Evolutionary conservation across 2,329 filamentous ascomycete species (phyloP).

Genomic region (Aureobasidium subglaciale): DNA sequence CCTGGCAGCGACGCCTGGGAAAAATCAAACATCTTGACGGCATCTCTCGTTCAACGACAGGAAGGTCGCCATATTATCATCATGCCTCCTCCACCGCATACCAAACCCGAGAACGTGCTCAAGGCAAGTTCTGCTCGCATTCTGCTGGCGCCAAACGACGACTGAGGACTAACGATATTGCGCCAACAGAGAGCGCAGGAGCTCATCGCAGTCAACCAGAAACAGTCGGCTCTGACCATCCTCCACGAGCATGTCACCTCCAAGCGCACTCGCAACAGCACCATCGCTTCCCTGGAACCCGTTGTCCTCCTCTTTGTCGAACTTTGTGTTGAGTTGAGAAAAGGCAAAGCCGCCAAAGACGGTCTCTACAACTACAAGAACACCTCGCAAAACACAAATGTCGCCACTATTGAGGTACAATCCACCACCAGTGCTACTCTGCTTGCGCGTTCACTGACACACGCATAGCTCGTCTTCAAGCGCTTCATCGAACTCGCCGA

Average conservation of each 20-base stretch:
- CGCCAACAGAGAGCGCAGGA: constrained; percentile 72
- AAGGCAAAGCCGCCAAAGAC: constrained; percentile 97
- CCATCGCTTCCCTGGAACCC: constrained; percentile 91
- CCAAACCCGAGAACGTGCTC: constrained; percentile 98
- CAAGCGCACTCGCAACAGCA: constrained; percentile 94
- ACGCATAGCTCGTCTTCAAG: constrained; percentile 72
- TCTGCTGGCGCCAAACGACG: too few relatives aligned
- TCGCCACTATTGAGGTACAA: constrained; percentile 86
- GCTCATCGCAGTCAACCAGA: constrained; percentile 95
- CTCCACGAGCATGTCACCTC: constrained; percentile 99
- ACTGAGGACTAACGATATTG: constrained; percentile 18
- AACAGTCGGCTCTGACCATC: constrained; percentile 82
- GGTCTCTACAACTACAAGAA: constrained; percentile 99
- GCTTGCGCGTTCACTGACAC: constrained; percentile 1
- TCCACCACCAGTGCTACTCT: not conserved
- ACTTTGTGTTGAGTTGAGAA: constrained; percentile 92
- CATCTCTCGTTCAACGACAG: constrained; percentile 11
- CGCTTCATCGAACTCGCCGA: constrained; percentile 97
- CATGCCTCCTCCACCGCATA: constrained; percentile 93
- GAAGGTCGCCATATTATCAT: constrained; percentile 30
- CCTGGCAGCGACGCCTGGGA: constrained; percentile 5
- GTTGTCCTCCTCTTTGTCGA: constrained; percentile 98
- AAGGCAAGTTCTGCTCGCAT: constrained; percentile 48
- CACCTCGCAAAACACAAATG: constrained; percentile 97
- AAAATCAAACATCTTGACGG: constrained; percentile 8